These are phyloP conservation scores for Trametopsis cervina DNA, from an alignment of 768 basidiomycete species.

Conservation along the genomic window DNA sequence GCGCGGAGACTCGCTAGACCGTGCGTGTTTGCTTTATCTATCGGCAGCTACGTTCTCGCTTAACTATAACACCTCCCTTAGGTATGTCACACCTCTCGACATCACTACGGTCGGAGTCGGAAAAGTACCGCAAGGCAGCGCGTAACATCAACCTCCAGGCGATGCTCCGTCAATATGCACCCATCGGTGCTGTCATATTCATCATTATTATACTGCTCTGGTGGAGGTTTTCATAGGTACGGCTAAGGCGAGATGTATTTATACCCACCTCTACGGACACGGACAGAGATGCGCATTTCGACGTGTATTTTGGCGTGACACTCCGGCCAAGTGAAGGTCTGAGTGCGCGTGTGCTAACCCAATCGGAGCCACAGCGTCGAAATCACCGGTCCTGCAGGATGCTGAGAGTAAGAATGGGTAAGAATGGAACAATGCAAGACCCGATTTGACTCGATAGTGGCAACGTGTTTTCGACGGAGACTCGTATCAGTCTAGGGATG, in stretches of 20 bases:
- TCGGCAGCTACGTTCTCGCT: slow-evolving; percentile 1
- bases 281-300: neutral
- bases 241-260: slow-evolving; percentile 9
- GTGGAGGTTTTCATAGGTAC: slow-evolving; percentile 64
- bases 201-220: slow-evolving; percentile 72
- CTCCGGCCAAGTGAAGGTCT: too few relatives aligned
- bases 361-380: neutral
- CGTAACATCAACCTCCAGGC: slow-evolving; percentile 91
- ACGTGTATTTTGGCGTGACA: neutral
- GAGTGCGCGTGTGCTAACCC: too few relatives aligned
- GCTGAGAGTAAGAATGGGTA: neutral
- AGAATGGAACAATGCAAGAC: too few relatives aligned
- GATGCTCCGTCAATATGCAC: slow-evolving; percentile 94
- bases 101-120: slow-evolving; percentile 90
- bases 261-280: slow-evolving; percentile 9
- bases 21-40: too few relatives aligned
- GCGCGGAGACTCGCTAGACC: slow-evolving; percentile 95
- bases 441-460: slow-evolving; percentile 7
- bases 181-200: slow-evolving; percentile 74
- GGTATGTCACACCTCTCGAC: slow-evolving; percentile 97
- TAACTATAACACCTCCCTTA: slow-evolving; percentile 23
- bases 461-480: slow-evolving; percentile 1
- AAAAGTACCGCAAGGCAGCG: slow-evolving; percentile 95
- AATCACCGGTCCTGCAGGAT: neutral
- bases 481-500: neutral